Percentiles rank a stretch among this genome's conserved stretches.
These are phyloP conservation scores for Candida golubevii DNA, from an alignment of 805 yeast species.

Conservation along the genomic window DNA sequence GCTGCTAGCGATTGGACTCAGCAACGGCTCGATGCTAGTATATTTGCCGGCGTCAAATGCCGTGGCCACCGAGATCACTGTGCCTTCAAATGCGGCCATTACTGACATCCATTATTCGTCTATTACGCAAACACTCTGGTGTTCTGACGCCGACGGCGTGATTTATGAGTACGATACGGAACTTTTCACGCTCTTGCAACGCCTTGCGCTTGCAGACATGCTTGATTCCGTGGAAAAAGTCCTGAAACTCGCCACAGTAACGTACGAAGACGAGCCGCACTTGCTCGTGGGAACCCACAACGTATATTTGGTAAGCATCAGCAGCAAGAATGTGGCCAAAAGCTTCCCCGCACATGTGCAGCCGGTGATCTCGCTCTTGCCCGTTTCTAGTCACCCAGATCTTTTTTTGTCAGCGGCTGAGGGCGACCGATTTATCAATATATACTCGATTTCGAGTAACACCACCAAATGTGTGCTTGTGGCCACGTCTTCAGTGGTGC, in stretches of 20 bases:
- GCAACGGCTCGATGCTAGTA: constrained; percentile 58
- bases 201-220: constrained; percentile 39
- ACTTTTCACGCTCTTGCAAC: constrained; percentile 38
- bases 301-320: constrained; percentile 48
- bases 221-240: constrained; percentile 29
- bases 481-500: constrained; percentile 57
- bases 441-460: constrained; percentile 48
- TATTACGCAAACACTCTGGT: constrained; percentile 47
- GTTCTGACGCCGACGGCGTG: constrained; percentile 54
- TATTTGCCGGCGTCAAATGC: constrained; percentile 66
- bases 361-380: constrained; percentile 50
- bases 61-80: constrained; percentile 48
- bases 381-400: constrained; percentile 33
- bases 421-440: constrained; percentile 78
- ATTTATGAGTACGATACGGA: constrained; percentile 60
- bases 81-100: constrained; percentile 44
- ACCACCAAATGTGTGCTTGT: constrained; percentile 58
- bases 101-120: constrained; percentile 45
- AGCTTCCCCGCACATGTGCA: constrained; percentile 76
- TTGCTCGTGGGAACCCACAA: constrained; percentile 66
- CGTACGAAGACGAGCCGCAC: constrained; percentile 34
- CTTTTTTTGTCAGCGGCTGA: constrained; percentile 66
- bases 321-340: constrained; percentile 36
- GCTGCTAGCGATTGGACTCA: constrained; percentile 57
- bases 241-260: constrained; percentile 27